Evolutionary conservation across 1,284 basidiomycete genomes (phyloP).

Genomic region (Boletellus sp.): DNA sequence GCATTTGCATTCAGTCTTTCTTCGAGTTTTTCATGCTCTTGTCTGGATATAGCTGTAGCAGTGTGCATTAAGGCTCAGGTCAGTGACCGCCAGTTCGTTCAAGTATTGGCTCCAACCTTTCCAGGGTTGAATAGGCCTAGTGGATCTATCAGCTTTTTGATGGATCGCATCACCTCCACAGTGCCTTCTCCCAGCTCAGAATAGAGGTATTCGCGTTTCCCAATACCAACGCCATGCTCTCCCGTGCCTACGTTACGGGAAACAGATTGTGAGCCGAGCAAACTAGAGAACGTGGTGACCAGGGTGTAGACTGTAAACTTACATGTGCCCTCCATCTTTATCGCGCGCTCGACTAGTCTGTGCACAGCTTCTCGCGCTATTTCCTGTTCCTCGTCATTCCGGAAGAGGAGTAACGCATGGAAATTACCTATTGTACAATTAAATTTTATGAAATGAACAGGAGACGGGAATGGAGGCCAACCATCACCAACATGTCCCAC

Average conservation of each 20-base stretch:
- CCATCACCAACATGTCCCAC: slow-evolving; percentile 88
- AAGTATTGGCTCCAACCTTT: slow-evolving; percentile 47
- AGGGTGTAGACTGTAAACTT: slow-evolving; percentile 17
- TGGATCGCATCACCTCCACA: slow-evolving; percentile 78
- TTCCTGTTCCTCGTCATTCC: slow-evolving; percentile 55
- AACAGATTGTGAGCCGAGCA: background rate
- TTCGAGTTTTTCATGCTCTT: slow-evolving; percentile 21
- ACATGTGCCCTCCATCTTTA: slow-evolving; percentile 77
- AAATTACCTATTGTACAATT: slow-evolving; percentile 44
- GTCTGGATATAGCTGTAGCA: slow-evolving; percentile 23
- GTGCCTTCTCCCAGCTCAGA: slow-evolving; percentile 82
- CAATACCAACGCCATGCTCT: slow-evolving; percentile 88
- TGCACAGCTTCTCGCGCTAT: slow-evolving; percentile 53
- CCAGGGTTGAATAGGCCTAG: slow-evolving; percentile 81
- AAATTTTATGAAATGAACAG: background rate
- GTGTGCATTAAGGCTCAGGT: background rate
- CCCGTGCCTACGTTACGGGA: slow-evolving; percentile 56
- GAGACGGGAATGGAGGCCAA: slow-evolving; percentile 32
- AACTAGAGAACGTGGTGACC: background rate
- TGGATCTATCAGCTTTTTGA: slow-evolving; percentile 79
- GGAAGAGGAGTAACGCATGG: slow-evolving; percentile 58
- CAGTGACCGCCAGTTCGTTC: too few relatives aligned
- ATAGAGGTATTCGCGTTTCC: slow-evolving; percentile 72
- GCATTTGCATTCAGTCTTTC: slow-evolving; percentile 6
- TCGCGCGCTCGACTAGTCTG: slow-evolving; percentile 70